Evolutionary conservation across 164 flowering plant species (phyloP).

Genomic region (Hamamelis virginiana): DNA sequence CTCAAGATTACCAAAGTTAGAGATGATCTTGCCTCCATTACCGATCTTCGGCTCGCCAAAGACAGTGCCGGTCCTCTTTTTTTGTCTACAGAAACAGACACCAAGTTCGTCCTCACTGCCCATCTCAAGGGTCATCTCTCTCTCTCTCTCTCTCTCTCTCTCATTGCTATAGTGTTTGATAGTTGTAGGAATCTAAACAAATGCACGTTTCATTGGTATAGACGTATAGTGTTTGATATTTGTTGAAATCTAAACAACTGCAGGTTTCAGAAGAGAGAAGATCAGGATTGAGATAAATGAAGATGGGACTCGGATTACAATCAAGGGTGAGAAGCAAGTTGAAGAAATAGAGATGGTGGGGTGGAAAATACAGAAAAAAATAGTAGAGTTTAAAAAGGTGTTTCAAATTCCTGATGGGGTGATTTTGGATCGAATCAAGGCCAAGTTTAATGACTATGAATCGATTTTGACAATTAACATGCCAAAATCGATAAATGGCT

Average conservation of each 20-base stretch:
- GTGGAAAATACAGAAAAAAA: slow-evolving; percentile 43
- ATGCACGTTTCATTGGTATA: not conserved
- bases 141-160: not conserved
- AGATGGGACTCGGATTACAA: slow-evolving; percentile 46
- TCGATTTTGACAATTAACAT: slow-evolving; percentile 43
- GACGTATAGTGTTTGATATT: not conserved
- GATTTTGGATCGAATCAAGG: slow-evolving; percentile 50
- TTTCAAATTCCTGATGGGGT: slow-evolving; percentile 66
- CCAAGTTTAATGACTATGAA: slow-evolving; percentile 48
- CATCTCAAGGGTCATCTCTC: slow-evolving; percentile 52
- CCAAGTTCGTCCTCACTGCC: slow-evolving; percentile 54
- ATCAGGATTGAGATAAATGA: slow-evolving; percentile 55
- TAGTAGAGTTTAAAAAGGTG: slow-evolving; percentile 46
- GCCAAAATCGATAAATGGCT: slow-evolving; percentile 56
- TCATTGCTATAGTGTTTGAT: not conserved
- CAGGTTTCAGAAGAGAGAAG: slow-evolving; percentile 49
- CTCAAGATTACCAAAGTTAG: slow-evolving; percentile 52
- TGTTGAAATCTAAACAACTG: slow-evolving; percentile 3
- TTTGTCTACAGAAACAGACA: slow-evolving; percentile 50
- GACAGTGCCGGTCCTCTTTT: slow-evolving; percentile 47
- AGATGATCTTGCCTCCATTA: slow-evolving; percentile 33
- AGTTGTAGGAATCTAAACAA: not conserved
- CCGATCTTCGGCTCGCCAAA: slow-evolving; percentile 39
- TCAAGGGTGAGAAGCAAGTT: slow-evolving; percentile 51
- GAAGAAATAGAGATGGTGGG: slow-evolving; percentile 51